These are phyloP conservation scores for Lasiodiplodia citricola DNA, from an alignment of 2,329 filamentous ascomycete genomes.

Conservation along the genomic window DNA sequence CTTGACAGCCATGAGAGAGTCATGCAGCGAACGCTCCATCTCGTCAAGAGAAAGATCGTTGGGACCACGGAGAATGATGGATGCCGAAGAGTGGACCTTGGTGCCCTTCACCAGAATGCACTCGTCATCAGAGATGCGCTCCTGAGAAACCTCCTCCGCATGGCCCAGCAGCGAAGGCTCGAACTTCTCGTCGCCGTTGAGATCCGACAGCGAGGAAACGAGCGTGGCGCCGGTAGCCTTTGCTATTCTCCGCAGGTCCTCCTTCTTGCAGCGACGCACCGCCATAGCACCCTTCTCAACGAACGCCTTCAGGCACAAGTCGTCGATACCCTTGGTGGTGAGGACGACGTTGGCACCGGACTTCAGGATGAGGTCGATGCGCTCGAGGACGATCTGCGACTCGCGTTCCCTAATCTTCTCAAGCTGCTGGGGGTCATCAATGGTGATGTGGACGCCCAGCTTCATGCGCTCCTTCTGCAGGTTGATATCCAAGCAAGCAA, in stretches of 20 bases:
- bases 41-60: constrained; percentile 98
- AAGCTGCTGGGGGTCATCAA: constrained; percentile 95
- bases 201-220: constrained; percentile 89
- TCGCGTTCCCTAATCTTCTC: constrained; percentile 96
- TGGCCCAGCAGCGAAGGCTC: constrained; percentile 87
- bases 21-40: constrained; percentile 98
- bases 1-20: constrained; percentile 96
- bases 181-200: constrained; percentile 97
- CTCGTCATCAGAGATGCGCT: constrained; percentile 98
- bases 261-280: constrained; percentile 96
- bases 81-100: constrained; percentile 91
- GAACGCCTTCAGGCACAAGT: constrained; percentile 92
- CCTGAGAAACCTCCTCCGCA: constrained; percentile 96
- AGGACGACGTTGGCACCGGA: constrained; percentile 94
- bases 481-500: constrained; percentile 97
- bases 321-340: constrained; percentile 98
- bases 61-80: constrained; percentile 91
- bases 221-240: constrained; percentile 94
- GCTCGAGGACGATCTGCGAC: constrained; percentile 88
- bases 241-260: constrained; percentile 93
- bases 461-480: constrained; percentile 99
- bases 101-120: constrained; percentile 97
- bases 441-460: constrained; percentile 95
- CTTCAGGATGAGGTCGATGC: constrained; percentile 97
- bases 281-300: constrained; percentile 95